Evolutionary conservation across 2,329 filamentous ascomycete genomes (phyloP), one percentile per base, ranked within the genome.

Genomic region (Pleurostoma richardsiae): DNA sequence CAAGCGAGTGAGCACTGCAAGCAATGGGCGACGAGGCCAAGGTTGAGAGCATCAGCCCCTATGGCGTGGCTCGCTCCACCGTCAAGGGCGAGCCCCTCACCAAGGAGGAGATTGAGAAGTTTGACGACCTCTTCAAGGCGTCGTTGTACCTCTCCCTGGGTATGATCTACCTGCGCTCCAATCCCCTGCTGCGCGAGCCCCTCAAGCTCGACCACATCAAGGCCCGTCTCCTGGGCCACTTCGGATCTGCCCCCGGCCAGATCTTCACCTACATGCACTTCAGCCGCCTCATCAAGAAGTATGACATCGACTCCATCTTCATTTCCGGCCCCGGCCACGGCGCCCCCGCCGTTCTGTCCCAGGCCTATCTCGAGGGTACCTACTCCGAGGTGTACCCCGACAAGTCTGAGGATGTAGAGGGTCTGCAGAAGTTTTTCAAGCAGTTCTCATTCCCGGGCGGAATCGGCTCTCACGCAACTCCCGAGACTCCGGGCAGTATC

Each of bases 211-310:
- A 88, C 45, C 83, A 90, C 59, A 72, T 90, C 68, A 91, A 91
- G 68, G 74, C 78, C 49, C 80, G 87, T 53, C 72, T 90, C 6
- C 72, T 91, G 3, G 87, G 87, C 38, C 87, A 91, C 61, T 91
- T 88, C 74, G 87, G 87, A 45, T 88, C 85, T 3, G 86, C 87
- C 43, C 83, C 87, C n/a, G 87, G 86, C 10, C 87, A 90, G 65
- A 83, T 85, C 49, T 90, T 91, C 66, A 87, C 85, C 31, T 90
- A 83, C 64, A 87, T 90, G 70, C 86, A 90, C 68, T 86, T 89
- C 74, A 90, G 90, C 66, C 83, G 86, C 31, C 70, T 90, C 49
- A 89, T 90, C 73, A 89, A 86, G 65, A 90, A 90, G 66, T 86
- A 89, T 58, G 79, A 88, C 53, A 69, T 90, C 43, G 76, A 91